Base-by-base conservation (phyloP, 2,329 filamentous ascomycete species). In the Colletotrichum graminicola region DNA sequence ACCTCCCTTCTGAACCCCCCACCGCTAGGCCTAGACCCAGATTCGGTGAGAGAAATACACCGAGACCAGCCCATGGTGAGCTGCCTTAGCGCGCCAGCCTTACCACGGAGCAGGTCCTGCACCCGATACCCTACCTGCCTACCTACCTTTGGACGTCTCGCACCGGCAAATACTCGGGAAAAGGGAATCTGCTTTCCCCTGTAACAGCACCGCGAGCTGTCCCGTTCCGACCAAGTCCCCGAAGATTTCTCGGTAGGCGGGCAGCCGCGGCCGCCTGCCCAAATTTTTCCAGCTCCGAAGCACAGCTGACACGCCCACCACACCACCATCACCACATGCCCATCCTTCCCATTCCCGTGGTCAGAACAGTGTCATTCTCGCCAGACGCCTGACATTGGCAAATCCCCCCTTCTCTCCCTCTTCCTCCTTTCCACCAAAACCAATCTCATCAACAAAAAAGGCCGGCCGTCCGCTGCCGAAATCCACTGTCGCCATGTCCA, bases 401-500 rank as follows among this genome's bases (percentile, higher is more conserved):
- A 11, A 16, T 14, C 11, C n/a, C 26, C 4, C 34, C 23, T 4
- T 47, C 55, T 34, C 18, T 45, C 18, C 52, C 18, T 32, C 62
- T 18, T 41, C 5, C 47, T 36, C 12, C 0, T n/a, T 18, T 41
- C 29, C 4, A 23, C 3, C 43, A 32, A 34, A 49, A 47, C 52
- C 32, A 64, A 57, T 32, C 7, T 16, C 16, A 23, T 10, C n/a
- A 55, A 39, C 54, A 51, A 61, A 41, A 41, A 49, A 7, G 5
- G 62, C 21, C 55, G 34, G 54, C 21, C 61, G 60, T 47, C 47
- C 54, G 54, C 66, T 39, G 47, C 55, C 55, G 26, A 57, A 62
- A 26, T 34, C 18, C 41, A 75, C 62, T 61, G 43, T 69, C 81
- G 86, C 70, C 75, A 95, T 95, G 93, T 94, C 93, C 71, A 95